Evolutionary conservation across 176 grass and related monocot genomes (phyloP), one percentile per base, ranked within the genome.

Genomic region (Zoysia japonica): DNA sequence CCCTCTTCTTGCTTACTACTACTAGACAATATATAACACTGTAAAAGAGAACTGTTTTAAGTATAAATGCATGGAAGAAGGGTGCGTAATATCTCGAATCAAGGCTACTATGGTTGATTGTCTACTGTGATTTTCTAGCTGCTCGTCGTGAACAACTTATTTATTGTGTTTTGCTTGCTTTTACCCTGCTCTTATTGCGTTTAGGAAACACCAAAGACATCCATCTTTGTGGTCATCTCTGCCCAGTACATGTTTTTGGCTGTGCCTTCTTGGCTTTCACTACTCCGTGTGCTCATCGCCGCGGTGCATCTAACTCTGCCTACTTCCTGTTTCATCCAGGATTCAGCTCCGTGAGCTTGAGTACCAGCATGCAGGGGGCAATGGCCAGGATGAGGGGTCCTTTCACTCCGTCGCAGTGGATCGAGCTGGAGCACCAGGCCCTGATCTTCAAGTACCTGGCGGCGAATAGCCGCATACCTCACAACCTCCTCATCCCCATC

Each of bases 351-450:
- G 70, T 82, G 69, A 82, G 85, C 90, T 84, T 90, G 83, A 88
- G 80, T 83, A 78, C 70, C 81, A 89, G 84, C 77, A 81, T 97
- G 70, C 90, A 92, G 68, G 89, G 83, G 5, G 87, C 85, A 51
- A 86, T 94, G 80, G 86, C 87, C 85, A 81, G 95, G 84, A 67
- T 87, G 71, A 92, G 91, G 78, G 89, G 80, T 7, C 95, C 95
- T 45, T 98, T 98, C 88, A 98, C 95, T 14, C 90, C 92, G 66
- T 92, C 92, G 38, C 95, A 98, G 70, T 98, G 95, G 95, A 88
- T 92, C 75, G 95, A 98, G 83, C 78, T 98, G 80, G 95, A 98
- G 71, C 95, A 94, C 81, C 95, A 98, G 77, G 95, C 92, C 47
- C 87, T 98, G 87, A 92, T 98, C 65, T 98, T 90, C 90, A 98